Evolutionary conservation across 164 flowering plant genomes (phyloP), one percentile per base, ranked within the genome.

Genomic region (Vitis labrusca): DNA sequence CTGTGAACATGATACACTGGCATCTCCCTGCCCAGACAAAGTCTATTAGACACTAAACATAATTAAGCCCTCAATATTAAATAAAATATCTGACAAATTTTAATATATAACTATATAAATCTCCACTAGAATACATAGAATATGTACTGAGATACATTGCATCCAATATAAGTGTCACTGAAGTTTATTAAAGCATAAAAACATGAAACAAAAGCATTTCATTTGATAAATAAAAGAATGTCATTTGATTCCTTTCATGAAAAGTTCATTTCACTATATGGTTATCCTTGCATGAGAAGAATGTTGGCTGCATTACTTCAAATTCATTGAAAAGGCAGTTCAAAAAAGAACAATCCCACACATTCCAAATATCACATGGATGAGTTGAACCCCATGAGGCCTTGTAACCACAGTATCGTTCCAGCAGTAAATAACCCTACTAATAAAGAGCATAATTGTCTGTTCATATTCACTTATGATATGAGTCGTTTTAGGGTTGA

Each of bases 21-120:
- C 88, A 79, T 75, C 85, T 54, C 83, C 93, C 86, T 87, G 71
- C 72, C 47, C 71, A 74, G 14, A 70, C 11, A 65, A 62, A 51
- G 30, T 71, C 59, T 53, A 69, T 49, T 58, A 72, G 50, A 30
- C 9, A 27, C 54, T 2, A 69, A 55, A 55, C 10, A 74, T 8
- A 37, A 27, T 54, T 27, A 54, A 53, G 27, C 14, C 8, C 50
- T 32, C 50, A 15, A 23, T 10, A 37, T 37, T 37, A 37, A 37
- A 37, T 37, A 37, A 23, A 3, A 37, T 37, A 37, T 37, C 44
- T 6, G 7, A 37, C 11, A 61, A 23, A 23, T 23, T 23, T 23
- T 23, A 23, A 11, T 17, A 23, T 9, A 9, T 3, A 5, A 19
- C 27, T 64, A 12, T 19, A 1, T 19, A 16, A 2, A 4, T 19